These are phyloP conservation scores for Atalantia buxifolia DNA, from an alignment of 345 rosid species.

Conservation along the genomic window DNA sequence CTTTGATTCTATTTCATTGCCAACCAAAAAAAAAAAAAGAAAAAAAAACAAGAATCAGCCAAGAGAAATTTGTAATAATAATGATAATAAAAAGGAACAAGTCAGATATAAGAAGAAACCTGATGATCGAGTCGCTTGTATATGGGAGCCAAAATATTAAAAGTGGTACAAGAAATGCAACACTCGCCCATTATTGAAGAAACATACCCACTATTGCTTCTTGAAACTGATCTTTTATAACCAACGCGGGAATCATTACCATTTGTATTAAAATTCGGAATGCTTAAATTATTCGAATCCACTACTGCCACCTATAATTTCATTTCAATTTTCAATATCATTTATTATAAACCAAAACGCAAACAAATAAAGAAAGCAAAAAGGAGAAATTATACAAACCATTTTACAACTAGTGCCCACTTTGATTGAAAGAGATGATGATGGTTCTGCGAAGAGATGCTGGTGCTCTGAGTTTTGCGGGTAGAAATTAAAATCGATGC, in stretches of 20 bases:
- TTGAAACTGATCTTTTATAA: constrained; percentile 16
- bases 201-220: constrained; percentile 14
- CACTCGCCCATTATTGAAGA: constrained; percentile 29
- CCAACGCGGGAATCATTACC: constrained; percentile 22
- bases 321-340: background rate
- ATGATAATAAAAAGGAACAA: background rate
- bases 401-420: background rate
- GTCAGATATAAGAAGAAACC: constrained; percentile 22
- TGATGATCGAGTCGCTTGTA: constrained; percentile 64
- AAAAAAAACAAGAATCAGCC: background rate
- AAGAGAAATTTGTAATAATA: background rate
- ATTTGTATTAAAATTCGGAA: constrained; percentile 30
- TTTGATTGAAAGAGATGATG: background rate
- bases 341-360: background rate
- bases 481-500: background rate
- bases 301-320: constrained; percentile 29
- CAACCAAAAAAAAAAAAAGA: background rate
- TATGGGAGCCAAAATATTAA: constrained; percentile 80
- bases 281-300: constrained; percentile 22
- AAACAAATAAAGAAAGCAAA: background rate
- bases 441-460: background rate
- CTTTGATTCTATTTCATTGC: constrained; percentile 46
- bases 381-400: background rate
- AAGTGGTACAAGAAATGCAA: constrained; percentile 69
- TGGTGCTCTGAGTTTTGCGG: background rate